Base-by-base conservation (phyloP, 192 early-diverging fungal genomes). In the Entophlyctis luteolus region DNA sequence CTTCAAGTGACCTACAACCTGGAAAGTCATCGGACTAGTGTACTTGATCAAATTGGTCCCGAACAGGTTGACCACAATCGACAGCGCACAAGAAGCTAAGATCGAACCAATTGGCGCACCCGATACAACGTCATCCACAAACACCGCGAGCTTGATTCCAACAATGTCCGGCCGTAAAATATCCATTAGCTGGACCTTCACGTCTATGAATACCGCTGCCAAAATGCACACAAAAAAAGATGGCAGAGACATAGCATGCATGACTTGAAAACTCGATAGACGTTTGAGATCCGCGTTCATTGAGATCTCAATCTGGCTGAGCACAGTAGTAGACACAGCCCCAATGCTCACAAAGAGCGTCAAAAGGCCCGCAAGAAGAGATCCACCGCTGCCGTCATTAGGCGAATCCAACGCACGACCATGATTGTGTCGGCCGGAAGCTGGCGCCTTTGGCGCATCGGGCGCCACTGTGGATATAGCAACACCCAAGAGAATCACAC, bases 1-100 rank as follows among this genome's bases (percentile, higher is more conserved):
- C 45, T 69, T 69, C 42, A 59, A 48, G 45, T 69, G 67, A 12
- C 67, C 67, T 16, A 69, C 58, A 8, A 69, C 67, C 35, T 69
- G 67, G 55, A 52, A 69, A 4, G 67, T 69, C 14, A 69, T 60
- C 5, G 67, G 33, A 48, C 56, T 59, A 25, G 67, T 60, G n/a
- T 46, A 36, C 38, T 57, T 69, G 42, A 69, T 69, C 56, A 69
- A 52, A 22, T 23, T 48, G 58, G 55, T 56, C 45, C 39, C 67
- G 59, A 60, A 59, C 27, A 69, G 14, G 12, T 48, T 47, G 16
- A 60, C 55, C 5, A 48, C 37, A 59, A 69, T 47, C 5, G 55
- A 45, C 38, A 59, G 23, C 12, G 29, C 20, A 34, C 39, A 69
- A 33, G 38, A 47, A 2, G 48, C 4, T 8, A 69, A 27, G 59